These are phyloP conservation scores for Hansenula sp. DNA, from an alignment of 1,139 yeast genomes.

Conservation along the genomic window DNA sequence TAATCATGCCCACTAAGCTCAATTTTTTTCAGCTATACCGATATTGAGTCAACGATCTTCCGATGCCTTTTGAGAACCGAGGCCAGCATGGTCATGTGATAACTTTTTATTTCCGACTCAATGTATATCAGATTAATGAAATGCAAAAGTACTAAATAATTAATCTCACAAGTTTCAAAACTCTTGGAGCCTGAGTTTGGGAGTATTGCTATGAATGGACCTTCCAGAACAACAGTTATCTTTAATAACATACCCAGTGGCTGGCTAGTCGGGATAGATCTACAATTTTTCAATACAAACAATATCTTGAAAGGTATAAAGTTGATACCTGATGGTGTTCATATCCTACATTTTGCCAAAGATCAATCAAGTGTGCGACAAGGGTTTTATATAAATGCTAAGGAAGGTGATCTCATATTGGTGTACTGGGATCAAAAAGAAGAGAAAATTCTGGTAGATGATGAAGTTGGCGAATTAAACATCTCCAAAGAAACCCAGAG, in stretches of 20 bases:
- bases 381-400: slow-evolving; percentile 27
- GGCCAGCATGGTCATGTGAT: neutral
- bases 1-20: neutral
- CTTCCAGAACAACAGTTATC: slow-evolving; percentile 27
- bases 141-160: too few species aligned
- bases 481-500: slow-evolving; percentile 23
- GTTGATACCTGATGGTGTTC: slow-evolving; percentile 33
- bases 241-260: slow-evolving; percentile 24
- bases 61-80: neutral
- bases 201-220: slow-evolving; percentile 23
- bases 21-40: neutral
- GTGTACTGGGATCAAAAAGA: slow-evolving; percentile 25
- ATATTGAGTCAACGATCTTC: neutral
- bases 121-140: too few species aligned
- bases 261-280: slow-evolving; percentile 35
- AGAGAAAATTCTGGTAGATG: slow-evolving; percentile 25
- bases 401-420: slow-evolving; percentile 19
- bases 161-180: neutral
- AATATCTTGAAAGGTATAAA: slow-evolving; percentile 32
- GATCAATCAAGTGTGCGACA: slow-evolving; percentile 24
- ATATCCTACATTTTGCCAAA: slow-evolving; percentile 34
- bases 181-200: neutral
- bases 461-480: slow-evolving; percentile 28
- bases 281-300: slow-evolving; percentile 33
- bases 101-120: neutral